Percentiles rank a stretch among this genome's conserved stretches.
Evolutionary conservation across 2,329 filamentous ascomycete genomes (phyloP).

Genomic region (Raffaelea ambrosiae): DNA sequence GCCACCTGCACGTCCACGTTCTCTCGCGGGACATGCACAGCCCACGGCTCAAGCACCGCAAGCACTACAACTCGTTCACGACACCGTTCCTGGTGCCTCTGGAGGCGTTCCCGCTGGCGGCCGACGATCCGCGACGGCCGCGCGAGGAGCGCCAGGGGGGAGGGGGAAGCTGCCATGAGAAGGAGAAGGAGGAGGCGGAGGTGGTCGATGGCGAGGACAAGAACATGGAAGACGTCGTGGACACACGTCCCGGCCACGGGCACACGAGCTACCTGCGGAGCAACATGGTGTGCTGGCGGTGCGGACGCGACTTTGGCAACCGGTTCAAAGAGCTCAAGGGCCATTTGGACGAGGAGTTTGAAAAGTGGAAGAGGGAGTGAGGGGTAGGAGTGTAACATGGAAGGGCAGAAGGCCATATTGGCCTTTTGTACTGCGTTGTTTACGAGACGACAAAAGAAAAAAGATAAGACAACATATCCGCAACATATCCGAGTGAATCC

Average conservation of each 20-base stretch:
- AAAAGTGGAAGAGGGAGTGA: constrained; percentile 37
- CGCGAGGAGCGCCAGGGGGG: constrained; percentile 31
- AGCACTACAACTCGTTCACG: constrained; percentile 89
- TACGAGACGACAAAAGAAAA: too few species aligned
- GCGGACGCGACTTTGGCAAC: constrained; percentile 64
- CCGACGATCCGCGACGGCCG: constrained; percentile 54
- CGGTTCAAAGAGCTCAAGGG: constrained; percentile 65
- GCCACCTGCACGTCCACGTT: constrained; percentile 83
- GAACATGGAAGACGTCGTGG: not conserved
- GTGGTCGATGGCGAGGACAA: not conserved
- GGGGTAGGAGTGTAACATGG: not conserved
- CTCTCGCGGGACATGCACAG: constrained; percentile 73
- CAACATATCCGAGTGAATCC: too few species aligned
- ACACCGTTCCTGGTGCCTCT: constrained; percentile 76
- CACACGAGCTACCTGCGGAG: not conserved
- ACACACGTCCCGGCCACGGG: not conserved
- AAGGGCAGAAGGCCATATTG: too few species aligned
- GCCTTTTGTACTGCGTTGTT: too few species aligned
- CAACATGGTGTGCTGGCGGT: constrained; percentile 79
- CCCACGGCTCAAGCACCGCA: constrained; percentile 62
- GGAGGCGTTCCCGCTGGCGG: constrained; percentile 67
- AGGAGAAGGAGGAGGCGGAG: not conserved
- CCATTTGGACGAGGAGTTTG: constrained; percentile 57
- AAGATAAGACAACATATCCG: too few species aligned
- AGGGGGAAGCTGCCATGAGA: not conserved